A percentile compares a stretch with the other conserved stretches of the same genome.
phyloP scores from a whole-genome alignment of 306 rosid genomes.

The Erythrophleum fordii region DNA sequence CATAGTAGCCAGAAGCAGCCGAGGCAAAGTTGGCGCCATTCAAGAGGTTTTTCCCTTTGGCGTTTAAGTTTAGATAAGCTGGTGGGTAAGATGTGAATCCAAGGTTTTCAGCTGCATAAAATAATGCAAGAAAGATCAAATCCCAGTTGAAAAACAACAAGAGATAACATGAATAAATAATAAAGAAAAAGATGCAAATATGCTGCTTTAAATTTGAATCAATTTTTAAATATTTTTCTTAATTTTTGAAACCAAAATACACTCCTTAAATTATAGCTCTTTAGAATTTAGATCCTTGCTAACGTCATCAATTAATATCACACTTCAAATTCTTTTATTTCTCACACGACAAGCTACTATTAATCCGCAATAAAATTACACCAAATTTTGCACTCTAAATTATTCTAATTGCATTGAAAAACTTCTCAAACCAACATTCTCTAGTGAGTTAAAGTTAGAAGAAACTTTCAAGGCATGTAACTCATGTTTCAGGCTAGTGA shows the following conservation, averaged over 20 bases:
- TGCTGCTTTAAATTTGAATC: no score
- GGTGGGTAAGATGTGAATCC: constrained; percentile 59
- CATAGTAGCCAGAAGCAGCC: constrained; percentile 68
- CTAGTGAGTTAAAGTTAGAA: neutral
- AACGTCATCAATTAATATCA: neutral
- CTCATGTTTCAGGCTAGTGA: neutral
- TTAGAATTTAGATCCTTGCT: neutral
- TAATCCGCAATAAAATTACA: no score
- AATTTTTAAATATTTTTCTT: no score
- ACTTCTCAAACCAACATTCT: neutral
- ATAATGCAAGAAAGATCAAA: neutral
- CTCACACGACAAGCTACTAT: no score
- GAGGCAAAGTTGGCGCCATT: constrained; percentile 68
- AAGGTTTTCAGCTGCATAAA: constrained; percentile 55
- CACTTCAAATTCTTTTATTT: neutral
- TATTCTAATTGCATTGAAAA: neutral
- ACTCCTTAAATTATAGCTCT: no score
- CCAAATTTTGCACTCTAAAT: neutral
- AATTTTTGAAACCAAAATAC: no score
- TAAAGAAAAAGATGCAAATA: no score
- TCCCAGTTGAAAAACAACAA: neutral
- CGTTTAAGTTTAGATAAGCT: constrained; percentile 48
- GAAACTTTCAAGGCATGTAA: neutral
- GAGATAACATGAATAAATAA: no score
- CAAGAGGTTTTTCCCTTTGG: constrained; percentile 47